Evolutionary conservation across 352 stramenopile genomes (phyloP), one percentile per base, ranked within the genome.

Genomic region (Lagenidium sp.): DNA sequence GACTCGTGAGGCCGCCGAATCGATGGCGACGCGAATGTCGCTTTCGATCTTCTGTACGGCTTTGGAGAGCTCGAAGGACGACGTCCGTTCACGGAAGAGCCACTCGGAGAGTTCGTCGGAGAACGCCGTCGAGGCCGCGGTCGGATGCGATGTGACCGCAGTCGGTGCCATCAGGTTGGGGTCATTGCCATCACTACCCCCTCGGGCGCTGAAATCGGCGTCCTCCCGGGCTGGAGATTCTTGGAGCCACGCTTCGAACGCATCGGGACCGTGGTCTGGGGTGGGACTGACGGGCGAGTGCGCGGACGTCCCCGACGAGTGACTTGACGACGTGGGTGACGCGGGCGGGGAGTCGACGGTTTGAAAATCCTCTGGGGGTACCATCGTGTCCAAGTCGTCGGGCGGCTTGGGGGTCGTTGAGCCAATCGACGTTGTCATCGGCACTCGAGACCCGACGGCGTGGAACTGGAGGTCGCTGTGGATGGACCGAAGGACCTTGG

Each of bases 11-110:
- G 59, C 64, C 6, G 70, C 74, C 6, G 70, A 71, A 44, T 77
- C 62, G 22, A 86, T 60, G 15, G 70, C 74, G 19, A 55, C 25
- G 6, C 59, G 70, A 25, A 86, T 86, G 28, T 86, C 68, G 4
- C 73, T 49, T 26, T 81, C 68, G 13, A 86, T 77, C 29, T 79
- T 58, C 37, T 75, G 68, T 1, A 60, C 61, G 5, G 57, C 67
- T 29, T 51, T 54, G 12, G 50, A 44, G 1, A 65, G 37, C 30
- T 46, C 41, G 16, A 53, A 37, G 6, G 39, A 29, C 13, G 42
- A 32, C 7, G 22, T n/a, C 2, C 15, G 30, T 4, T 58, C 55
- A 4, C 48, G 38, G 3, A 18, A 18, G 1, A 67, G 31, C 44
- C 53, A 64, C 15, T 57, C 40, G 1, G 47, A 18, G 7, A 62